These are phyloP conservation scores for Entomortierella lignicola DNA, from an alignment of 192 early-diverging fungal species.

Conservation along the genomic window DNA sequence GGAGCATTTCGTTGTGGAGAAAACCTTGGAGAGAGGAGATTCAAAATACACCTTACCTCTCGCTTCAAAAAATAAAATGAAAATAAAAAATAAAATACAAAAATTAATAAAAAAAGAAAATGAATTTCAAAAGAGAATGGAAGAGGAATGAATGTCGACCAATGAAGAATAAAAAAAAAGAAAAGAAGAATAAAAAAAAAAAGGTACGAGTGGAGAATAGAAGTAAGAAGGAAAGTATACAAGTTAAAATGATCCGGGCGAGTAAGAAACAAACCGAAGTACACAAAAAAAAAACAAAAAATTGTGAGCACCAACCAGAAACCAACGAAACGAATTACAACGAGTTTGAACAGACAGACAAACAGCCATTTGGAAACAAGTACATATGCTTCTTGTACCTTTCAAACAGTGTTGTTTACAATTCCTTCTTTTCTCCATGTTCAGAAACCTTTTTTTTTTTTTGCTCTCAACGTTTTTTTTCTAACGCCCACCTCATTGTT, in stretches of 20 bases:
- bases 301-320: constrained; percentile 1
- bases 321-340: not conserved
- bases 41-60: no score
- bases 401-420: no score
- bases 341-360: no score
- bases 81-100: not conserved
- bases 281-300: not conserved
- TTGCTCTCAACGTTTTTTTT: no score
- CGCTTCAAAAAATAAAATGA: not conserved
- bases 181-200: not conserved
- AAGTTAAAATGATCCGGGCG: not conserved
- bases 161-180: not conserved
- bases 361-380: not conserved
- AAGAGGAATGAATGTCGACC: constrained; percentile 1
- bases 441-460: no score
- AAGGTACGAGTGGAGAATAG: not conserved
- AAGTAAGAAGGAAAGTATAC: not conserved
- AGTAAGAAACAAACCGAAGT: not conserved
- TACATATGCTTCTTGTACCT: no score
- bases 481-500: no score
- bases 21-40: no score
- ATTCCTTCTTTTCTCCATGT: no score
- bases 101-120: not conserved
- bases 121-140: not conserved
- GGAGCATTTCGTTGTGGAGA: constrained; percentile 1